phyloP scores from a whole-genome alignment of 2,329 filamentous ascomycete species.

The Fusarium succisae region DNA sequence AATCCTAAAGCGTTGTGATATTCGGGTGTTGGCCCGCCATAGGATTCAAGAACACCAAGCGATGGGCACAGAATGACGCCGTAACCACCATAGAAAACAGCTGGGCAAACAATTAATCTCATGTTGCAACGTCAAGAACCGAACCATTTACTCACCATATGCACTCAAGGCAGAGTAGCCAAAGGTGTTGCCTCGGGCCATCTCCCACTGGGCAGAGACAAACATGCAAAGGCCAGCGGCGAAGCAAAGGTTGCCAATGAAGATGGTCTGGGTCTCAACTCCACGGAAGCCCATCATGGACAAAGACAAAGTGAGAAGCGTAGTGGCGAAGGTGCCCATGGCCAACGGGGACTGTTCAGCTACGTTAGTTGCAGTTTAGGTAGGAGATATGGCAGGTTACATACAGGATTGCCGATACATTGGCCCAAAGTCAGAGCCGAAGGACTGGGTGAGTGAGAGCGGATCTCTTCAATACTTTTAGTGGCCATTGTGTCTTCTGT shows the following conservation, averaged over 20 bases:
- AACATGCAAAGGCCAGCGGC: slow-evolving; percentile 42
- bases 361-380: not conserved
- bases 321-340: slow-evolving; percentile 45
- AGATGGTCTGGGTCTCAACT: slow-evolving; percentile 41
- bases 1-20: slow-evolving; percentile 45
- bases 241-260: slow-evolving; percentile 44
- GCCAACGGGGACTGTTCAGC: slow-evolving; percentile 29
- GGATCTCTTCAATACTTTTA: slow-evolving; percentile 19
- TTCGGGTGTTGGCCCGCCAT: slow-evolving; percentile 40
- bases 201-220: slow-evolving; percentile 44
- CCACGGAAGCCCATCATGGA: slow-evolving; percentile 45
- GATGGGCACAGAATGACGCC: slow-evolving; percentile 39
- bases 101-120: not conserved
- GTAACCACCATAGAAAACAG: slow-evolving; percentile 43
- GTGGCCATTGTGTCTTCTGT: not conserved
- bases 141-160: slow-evolving; percentile 25
- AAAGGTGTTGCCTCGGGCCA: slow-evolving; percentile 43
- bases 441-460: not conserved
- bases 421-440: not conserved
- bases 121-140: rapidly evolving
- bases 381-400: not conserved
- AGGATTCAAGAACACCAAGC: slow-evolving; percentile 38
- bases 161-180: slow-evolving; percentile 43
- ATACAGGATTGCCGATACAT: slow-evolving; percentile 21
- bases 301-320: slow-evolving; percentile 39